Evolutionary conservation across 179 eudicot genomes (phyloP).

Genomic region (Beta macrorhiza): DNA sequence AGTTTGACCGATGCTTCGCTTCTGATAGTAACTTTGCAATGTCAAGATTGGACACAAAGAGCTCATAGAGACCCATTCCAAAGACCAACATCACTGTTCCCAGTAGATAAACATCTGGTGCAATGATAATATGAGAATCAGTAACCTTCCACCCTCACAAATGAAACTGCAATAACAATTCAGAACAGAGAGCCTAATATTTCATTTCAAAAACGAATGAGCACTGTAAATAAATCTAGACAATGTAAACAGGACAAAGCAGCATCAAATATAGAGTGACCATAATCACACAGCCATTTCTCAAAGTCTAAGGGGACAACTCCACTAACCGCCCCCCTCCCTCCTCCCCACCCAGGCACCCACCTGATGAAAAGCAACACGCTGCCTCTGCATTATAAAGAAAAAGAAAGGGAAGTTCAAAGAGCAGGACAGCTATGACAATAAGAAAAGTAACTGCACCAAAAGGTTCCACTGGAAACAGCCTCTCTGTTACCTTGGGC

Average conservation of each 20-base stretch:
- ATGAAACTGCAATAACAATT: neutral
- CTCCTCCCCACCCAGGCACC: too few species aligned
- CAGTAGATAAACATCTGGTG: conserved; percentile 72
- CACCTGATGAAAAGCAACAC: neutral
- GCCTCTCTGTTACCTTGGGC: neutral
- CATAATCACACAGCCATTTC: neutral
- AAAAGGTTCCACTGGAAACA: too few species aligned
- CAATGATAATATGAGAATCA: conserved; percentile 14
- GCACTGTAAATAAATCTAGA: neutral
- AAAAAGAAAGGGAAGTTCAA: too few species aligned
- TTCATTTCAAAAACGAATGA: neutral
- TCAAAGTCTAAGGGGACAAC: neutral
- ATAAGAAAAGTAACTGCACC: too few species aligned
- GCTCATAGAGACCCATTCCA: conserved; percentile 99
- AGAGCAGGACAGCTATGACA: too few species aligned
- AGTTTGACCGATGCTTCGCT: conserved; percentile 54
- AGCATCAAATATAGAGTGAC: neutral
- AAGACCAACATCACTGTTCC: conserved; percentile 98
- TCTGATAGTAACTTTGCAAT: conserved; percentile 42
- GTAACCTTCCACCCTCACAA: conserved; percentile 6
- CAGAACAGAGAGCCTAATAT: neutral
- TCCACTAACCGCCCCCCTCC: too few species aligned
- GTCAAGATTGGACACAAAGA: conserved; percentile 82
- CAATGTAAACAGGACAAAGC: neutral
- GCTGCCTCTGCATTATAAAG: neutral